A percentile compares a stretch with the other conserved stretches of the same genome.
Conservation (phyloP, 805 yeast genomes). For the Zygoascus flipseniorum region DNA sequence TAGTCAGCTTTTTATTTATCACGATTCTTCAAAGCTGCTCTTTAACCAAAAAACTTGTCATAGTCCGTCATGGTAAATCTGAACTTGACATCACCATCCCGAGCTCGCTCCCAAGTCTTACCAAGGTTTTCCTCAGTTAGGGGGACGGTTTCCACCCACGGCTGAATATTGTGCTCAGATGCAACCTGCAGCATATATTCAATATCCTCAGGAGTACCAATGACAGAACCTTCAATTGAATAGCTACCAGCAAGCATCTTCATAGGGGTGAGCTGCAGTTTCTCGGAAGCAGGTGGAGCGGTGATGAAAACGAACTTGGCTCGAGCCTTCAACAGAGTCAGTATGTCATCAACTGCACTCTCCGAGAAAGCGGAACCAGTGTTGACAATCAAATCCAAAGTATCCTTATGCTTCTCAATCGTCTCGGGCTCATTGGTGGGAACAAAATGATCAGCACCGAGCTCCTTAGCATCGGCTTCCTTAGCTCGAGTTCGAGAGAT, state of each 20-base stretch:
- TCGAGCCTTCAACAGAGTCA: constrained; percentile 51
- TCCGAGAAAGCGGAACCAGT: constrained; percentile 30
- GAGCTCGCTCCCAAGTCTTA: constrained; percentile 14
- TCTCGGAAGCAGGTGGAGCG: constrained; percentile 15
- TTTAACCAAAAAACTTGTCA: not conserved
- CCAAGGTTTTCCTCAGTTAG: constrained; percentile 24
- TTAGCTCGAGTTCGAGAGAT: constrained; percentile 44
- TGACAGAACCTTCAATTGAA: constrained; percentile 36
- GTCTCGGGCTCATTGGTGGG: constrained; percentile 42
- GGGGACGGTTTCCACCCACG: constrained; percentile 57
- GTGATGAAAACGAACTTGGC: constrained; percentile 63
- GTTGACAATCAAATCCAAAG: constrained; percentile 47
- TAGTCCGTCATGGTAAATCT: constrained; percentile 10
- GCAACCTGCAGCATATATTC: constrained; percentile 59
- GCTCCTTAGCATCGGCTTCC: constrained; percentile 41
- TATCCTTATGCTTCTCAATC: constrained; percentile 23
- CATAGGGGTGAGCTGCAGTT: not conserved
- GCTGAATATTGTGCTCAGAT: constrained; percentile 45
- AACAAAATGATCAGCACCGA: constrained; percentile 49
- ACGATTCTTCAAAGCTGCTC: too few relatives aligned
- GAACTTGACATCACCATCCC: constrained; percentile 15
- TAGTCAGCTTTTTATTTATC: too few relatives aligned
- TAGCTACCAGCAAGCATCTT: constrained; percentile 35
- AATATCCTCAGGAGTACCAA: constrained; percentile 60
- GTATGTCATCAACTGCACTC: constrained; percentile 8